phyloP scores from a whole-genome alignment of 179 eudicot species.

The Patellifolia procumbens region DNA sequence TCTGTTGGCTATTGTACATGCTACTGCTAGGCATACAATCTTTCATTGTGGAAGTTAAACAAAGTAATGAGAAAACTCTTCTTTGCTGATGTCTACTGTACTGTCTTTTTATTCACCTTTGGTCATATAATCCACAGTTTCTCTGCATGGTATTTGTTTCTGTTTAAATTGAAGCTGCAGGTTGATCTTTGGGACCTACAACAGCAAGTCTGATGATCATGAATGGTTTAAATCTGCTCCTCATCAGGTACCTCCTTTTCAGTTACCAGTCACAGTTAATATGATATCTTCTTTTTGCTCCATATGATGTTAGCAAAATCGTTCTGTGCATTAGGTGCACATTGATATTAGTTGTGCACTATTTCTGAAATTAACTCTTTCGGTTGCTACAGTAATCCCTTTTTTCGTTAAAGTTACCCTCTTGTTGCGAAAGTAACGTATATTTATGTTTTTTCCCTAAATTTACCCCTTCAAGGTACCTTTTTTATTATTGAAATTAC shows the following conservation, averaged over 20 bases:
- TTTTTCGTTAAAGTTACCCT: slow-evolving; percentile 8
- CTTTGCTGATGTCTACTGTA: slow-evolving; percentile 13
- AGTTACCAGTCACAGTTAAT: slow-evolving; percentile 27
- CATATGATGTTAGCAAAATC: not conserved
- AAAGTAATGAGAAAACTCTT: slow-evolving; percentile 23
- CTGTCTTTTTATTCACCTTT: slow-evolving; percentile 9
- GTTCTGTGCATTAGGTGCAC: too few species aligned
- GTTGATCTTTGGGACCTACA: too few species aligned
- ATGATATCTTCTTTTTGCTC: not conserved
- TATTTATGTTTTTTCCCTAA: too few species aligned
- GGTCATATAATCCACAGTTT: not conserved
- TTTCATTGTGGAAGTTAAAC: slow-evolving; percentile 13
- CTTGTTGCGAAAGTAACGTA: too few species aligned
- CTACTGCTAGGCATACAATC: slow-evolving; percentile 3
- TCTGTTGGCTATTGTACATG: slow-evolving; percentile 27
- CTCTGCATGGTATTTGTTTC: too few species aligned
- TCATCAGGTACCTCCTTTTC: slow-evolving; percentile 29
- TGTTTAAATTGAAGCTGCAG: not conserved
- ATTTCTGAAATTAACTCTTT: too few species aligned
- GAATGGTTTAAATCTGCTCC: slow-evolving; percentile 13
- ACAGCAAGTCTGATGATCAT: slow-evolving; percentile 19
- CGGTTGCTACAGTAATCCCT: too few species aligned
- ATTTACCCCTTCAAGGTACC: too few species aligned
- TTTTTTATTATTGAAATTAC: too few species aligned
- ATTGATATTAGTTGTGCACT: too few species aligned